Evolutionary conservation across 2,329 filamentous ascomycete genomes (phyloP), one percentile per base, ranked within the genome.

Genomic region (Blastomyces percursus): DNA sequence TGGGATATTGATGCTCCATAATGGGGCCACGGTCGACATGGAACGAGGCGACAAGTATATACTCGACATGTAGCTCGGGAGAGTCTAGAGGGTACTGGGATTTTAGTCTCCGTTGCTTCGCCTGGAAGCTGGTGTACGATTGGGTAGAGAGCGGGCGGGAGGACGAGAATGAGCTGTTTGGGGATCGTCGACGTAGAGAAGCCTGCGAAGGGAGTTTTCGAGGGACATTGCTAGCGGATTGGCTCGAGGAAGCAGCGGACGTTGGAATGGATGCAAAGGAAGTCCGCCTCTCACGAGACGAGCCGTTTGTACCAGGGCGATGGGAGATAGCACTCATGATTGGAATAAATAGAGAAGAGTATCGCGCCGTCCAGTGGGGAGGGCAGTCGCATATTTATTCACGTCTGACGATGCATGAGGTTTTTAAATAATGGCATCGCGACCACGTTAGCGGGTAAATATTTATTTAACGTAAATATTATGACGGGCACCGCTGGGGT

Each of bases 1-100:
- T 87, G 0, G 94, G 94, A 72, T 93, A 99, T 73, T 99, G 94
- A 73, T 99, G 92, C 73, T 99, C 94, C 94, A 99, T 97, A 69
- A 96, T 86, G 56, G 93, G 93, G 2, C 94, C 94, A 61, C 90
- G 86, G 74, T 97, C 93, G 70, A 97, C 96, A 75, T 97, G 91
- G 76, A 99, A 99, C 2, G 91, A 96, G 3, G 94, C 94, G 61
- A 99, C 94, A 61, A 99, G 81, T 61, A 99, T 97, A 73, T 97
- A 99, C 74, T 99, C 94, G 77, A 99, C 94, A 87, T 99, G 94
- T 71, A 94, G 95, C 74, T 97, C 88, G 6, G 80, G 79, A 12
- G 85, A 83, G 62, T 87, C 82, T n/a, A 85, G 81, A 19, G 89
- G 89, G 71, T 91, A 92, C 70, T 91, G 89, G 24, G 89, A 89